Base-by-base conservation (phyloP, 108 stramenopile species). In the Skeletonema marinoi region DNA sequence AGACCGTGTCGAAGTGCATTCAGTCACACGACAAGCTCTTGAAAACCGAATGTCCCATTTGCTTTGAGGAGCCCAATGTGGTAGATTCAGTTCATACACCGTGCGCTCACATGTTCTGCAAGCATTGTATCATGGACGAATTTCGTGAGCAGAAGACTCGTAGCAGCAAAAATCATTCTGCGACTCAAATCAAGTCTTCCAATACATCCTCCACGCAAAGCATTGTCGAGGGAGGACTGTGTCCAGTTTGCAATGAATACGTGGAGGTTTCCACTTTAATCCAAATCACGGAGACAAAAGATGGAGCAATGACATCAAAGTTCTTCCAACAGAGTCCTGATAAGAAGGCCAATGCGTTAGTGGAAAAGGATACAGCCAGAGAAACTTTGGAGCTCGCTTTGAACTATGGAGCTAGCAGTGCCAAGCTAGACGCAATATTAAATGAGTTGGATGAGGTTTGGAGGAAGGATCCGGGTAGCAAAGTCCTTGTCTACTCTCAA, bases 91-190 rank as follows among this genome's bases (percentile, higher is more conserved):
- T 90, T 3, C 66, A 93, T 35, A 96, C 92, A 42, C 92, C 92
- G 16, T 96, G 95, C 72, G 88, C 88, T 21, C 95, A 96, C 63
- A 88, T 90, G 60, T 93, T 92, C 72, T 93, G 95, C 78, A 73
- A 84, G 75, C 44, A 66, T 10, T 93, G 95, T 39, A 75, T 84
- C 2, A 85, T 66, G 51, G 84, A 14, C 70, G 75, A 58, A 63
- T 80, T 80, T 60, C 85, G 39, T 61, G 69, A 63, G 66, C 83
- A 73, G n/a, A 48, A 73, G 59, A 48, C 12, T 60, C 70, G 77
- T 30, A 44, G 63, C 60, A 83, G 83, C 44, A 75, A 75, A 32
- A 6, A 42, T 16, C 12, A 35, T n/a, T 38, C 36, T 14, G 9
- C 41, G 48, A 51, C 41, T 19, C 32, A 30, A 66, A 67, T 32